phyloP scores from a whole-genome alignment of 495 filamentous ascomycete genomes.

The Chaetomidium leptoderma region DNA sequence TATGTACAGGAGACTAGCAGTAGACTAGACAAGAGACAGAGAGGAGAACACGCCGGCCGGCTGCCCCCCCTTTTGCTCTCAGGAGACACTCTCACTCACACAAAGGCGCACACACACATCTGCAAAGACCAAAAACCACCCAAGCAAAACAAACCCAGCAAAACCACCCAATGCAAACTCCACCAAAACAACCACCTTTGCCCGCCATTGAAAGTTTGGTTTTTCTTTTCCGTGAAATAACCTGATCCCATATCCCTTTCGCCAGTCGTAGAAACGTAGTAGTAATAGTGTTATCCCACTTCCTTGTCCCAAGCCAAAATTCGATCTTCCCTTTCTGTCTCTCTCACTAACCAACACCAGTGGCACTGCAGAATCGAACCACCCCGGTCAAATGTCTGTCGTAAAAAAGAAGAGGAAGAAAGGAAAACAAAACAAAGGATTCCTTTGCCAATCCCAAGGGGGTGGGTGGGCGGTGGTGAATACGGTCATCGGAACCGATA shows the following conservation, averaged over 20 bases:
- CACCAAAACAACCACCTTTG: neutral
- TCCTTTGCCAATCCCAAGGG: too few relatives aligned
- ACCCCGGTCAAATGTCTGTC: neutral
- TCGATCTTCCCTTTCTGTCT: neutral
- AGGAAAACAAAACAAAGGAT: neutral
- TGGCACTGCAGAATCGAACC: neutral
- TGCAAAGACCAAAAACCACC: neutral
- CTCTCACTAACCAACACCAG: neutral
- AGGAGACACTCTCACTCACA: neutral
- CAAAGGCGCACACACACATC: neutral
- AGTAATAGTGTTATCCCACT: neutral
- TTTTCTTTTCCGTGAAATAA: constrained; percentile 4
- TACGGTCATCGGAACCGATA: neutral
- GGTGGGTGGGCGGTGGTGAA: too few relatives aligned
- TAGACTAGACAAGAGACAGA: neutral
- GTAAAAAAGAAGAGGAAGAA: neutral
- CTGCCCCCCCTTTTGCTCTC: neutral
- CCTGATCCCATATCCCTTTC: neutral
- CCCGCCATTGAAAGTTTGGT: neutral
- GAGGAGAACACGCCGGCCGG: neutral
- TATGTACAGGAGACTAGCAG: constrained; percentile 3
- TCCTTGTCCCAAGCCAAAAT: neutral
- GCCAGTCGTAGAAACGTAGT: constrained; percentile 9
- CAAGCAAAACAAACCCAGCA: neutral
- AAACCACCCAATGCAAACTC: constrained; percentile 1